phyloP scores from a whole-genome alignment of 2,329 filamentous ascomycete genomes.

The Penicillium italicum region DNA sequence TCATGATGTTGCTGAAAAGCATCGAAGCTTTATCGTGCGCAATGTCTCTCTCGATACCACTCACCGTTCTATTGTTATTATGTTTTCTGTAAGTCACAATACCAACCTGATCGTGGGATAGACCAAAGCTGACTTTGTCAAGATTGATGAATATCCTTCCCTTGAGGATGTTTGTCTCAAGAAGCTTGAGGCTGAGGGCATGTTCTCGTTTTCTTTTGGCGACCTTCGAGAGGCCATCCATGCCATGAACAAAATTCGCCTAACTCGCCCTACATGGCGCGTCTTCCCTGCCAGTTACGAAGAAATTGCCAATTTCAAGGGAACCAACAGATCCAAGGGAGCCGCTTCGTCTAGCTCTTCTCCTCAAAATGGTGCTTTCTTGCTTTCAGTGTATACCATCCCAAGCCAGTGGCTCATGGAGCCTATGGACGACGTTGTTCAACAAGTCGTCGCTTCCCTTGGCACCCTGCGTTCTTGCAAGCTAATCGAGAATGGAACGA shows the following conservation, averaged over 20 bases:
- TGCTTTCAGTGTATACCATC: neutral
- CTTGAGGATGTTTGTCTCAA: neutral
- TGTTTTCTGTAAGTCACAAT: conserved; percentile 1
- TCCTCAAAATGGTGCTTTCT: neutral
- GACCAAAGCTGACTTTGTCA: neutral
- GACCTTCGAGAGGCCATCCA: neutral
- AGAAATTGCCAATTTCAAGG: neutral
- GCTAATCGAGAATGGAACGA: neutral
- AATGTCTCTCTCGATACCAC: neutral
- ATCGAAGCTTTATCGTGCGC: neutral
- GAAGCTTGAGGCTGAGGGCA: neutral
- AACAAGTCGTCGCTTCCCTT: neutral
- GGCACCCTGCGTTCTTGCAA: neutral
- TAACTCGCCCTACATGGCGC: neutral
- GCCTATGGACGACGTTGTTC: neutral
- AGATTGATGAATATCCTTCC: neutral
- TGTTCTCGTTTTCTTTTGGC: neutral
- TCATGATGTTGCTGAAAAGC: neutral
- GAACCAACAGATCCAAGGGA: neutral
- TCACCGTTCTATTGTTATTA: neutral
- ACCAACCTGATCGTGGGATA: neutral
- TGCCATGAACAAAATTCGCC: neutral
- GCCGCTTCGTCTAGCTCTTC: neutral
- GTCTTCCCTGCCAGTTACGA: neutral
- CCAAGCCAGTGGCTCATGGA: neutral